These are phyloP conservation scores for Neofusicoccum laricinum DNA, from an alignment of 2,329 filamentous ascomycete species.

Conservation along the genomic window DNA sequence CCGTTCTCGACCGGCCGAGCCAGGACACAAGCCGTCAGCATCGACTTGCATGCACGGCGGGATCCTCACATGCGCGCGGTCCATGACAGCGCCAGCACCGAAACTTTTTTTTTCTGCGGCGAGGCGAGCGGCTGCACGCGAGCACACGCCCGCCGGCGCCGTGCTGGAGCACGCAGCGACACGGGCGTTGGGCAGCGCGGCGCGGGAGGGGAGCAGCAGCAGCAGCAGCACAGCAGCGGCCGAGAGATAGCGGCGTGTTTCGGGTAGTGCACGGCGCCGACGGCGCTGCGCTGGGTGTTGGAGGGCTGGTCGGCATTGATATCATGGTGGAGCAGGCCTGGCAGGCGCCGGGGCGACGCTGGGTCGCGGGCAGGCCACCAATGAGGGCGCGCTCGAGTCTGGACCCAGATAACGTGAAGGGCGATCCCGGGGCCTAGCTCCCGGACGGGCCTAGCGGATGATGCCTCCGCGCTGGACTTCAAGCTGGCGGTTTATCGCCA, in stretches of 20 bases:
- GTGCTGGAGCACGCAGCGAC: neutral
- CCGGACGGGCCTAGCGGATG: constrained; percentile 3
- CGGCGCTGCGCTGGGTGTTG: neutral
- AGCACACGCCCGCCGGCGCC: neutral
- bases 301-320: constrained; percentile 2
- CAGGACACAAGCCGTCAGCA: neutral
- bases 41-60: neutral
- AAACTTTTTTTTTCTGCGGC: neutral
- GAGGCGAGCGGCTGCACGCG: neutral
- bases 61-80: neutral
- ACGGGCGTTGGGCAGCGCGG: too few relatives aligned
- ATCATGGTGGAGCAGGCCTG: constrained; percentile 8
- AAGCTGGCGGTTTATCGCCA: constrained; percentile 13
- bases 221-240: neutral
- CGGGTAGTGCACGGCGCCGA: neutral
- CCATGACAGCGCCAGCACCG: neutral
- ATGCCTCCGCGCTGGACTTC: constrained; percentile 14
- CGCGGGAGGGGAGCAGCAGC: neutral
- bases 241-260: neutral
- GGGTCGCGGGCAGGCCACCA: neutral
- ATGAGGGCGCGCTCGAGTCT: neutral
- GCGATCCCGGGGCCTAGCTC: constrained; percentile 11
- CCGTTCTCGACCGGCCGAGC: constrained; percentile 14
- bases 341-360: neutral
- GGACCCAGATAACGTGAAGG: constrained; percentile 12